Conservation (phyloP, 192 early-diverging fungal species). For the Rhizophagus sp. region DNA sequence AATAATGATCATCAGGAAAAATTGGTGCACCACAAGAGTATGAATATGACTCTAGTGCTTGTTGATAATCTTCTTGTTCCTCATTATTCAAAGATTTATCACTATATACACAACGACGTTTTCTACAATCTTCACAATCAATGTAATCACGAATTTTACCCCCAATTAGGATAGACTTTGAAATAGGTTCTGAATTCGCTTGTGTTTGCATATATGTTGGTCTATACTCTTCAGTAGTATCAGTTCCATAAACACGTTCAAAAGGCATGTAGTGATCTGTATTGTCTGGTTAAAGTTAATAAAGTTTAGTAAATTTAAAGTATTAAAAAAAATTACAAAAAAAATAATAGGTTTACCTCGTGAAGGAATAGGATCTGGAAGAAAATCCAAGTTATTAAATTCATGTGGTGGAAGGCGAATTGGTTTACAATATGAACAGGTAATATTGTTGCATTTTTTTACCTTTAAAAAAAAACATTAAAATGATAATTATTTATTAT, state of each 20-base stretch:
- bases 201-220: not conserved
- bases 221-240: not conserved
- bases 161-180: not conserved
- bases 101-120: not conserved
- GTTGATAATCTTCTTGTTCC: not conserved
- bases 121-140: not conserved
- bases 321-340: too few relatives aligned
- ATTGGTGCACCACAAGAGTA: not conserved
- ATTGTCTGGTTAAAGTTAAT: not conserved
- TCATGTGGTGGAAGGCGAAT: not conserved
- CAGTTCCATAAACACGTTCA: not conserved
- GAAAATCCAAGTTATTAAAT: not conserved
- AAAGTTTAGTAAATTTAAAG: too few relatives aligned
- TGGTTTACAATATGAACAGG: not conserved
- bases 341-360: not conserved
- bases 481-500: too few relatives aligned
- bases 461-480: not conserved
- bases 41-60: not conserved
- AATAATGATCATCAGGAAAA: slow-evolving; percentile 3
- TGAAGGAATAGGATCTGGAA: not conserved
- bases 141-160: not conserved
- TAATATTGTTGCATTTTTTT: not conserved
- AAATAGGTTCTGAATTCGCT: not conserved
- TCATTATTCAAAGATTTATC: not conserved
- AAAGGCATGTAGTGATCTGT: not conserved